These are phyloP conservation scores for Wallacemonas sp. DNA, from an alignment of 208 protist genomes.

Conservation along the genomic window DNA sequence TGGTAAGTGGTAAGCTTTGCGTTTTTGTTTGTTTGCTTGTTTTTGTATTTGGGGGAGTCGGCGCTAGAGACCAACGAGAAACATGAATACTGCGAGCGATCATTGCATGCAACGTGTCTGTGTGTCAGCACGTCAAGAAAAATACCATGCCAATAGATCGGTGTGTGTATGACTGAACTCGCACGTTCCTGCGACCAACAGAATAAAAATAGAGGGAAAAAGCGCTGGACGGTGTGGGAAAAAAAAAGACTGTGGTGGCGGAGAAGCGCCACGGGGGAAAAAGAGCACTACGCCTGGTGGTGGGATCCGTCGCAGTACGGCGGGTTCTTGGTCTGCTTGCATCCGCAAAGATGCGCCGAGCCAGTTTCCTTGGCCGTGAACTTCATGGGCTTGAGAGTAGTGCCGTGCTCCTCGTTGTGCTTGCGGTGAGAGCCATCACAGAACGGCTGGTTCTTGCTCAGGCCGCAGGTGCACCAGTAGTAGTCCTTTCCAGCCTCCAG, in stretches of 20 bases:
- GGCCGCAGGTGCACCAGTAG: constrained; percentile 53
- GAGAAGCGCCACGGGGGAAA: background rate
- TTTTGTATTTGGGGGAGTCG: constrained; percentile 7
- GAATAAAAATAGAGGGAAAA: too few relatives aligned
- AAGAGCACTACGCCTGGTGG: constrained; percentile 5
- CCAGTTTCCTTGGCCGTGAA: constrained; percentile 36
- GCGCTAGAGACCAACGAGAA: too few relatives aligned
- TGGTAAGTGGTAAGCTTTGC: constrained; percentile 14
- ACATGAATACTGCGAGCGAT: too few relatives aligned
- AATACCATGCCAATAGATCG: too few relatives aligned
- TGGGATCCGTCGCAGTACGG: constrained; percentile 48
- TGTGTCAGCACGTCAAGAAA: too few relatives aligned
- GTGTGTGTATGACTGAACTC: too few relatives aligned
- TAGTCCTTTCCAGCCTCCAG: constrained; percentile 50
- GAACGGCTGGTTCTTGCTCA: constrained; percentile 56
- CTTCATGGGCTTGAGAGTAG: constrained; percentile 30
- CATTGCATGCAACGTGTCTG: too few relatives aligned
- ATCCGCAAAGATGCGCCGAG: constrained; percentile 37
- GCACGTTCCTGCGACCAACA: too few relatives aligned
- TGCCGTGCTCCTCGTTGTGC: constrained; percentile 36
- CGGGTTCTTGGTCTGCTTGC: constrained; percentile 42
- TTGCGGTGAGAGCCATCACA: constrained; percentile 46
- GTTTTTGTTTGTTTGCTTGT: background rate
- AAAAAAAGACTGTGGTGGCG: background rate
- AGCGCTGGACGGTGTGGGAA: background rate